Conservation (phyloP, 495 filamentous ascomycete species). For the Cercophora newfieldiana region DNA sequence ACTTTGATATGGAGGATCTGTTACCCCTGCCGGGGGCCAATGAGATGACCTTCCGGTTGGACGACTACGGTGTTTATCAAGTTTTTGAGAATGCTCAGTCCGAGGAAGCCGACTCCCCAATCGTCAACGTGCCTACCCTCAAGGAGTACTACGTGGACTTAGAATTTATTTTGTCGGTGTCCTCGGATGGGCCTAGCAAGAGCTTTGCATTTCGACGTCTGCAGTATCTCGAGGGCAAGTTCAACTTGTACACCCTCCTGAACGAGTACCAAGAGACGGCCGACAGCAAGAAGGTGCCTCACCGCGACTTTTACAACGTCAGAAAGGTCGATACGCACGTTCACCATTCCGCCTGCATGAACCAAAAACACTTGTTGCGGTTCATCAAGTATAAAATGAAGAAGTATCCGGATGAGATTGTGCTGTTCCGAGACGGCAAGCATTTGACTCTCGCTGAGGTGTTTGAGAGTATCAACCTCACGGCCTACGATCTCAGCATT, state of each 20-base stretch:
- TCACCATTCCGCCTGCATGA: constrained; percentile 99
- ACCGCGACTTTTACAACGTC: constrained; percentile 98
- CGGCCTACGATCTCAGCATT: constrained; percentile 96
- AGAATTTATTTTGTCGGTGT: constrained; percentile 79
- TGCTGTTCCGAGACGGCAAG: constrained; percentile 90
- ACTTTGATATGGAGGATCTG: constrained; percentile 76
- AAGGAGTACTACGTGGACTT: constrained; percentile 94
- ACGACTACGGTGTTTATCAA: constrained; percentile 85
- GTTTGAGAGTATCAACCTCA: constrained; percentile 95
- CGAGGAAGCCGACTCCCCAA: constrained; percentile 61
- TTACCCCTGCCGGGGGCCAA: constrained; percentile 67
- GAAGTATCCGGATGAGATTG: constrained; percentile 90
- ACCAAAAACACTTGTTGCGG: constrained; percentile 94
- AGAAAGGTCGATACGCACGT: constrained; percentile 98
- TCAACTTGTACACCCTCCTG: constrained; percentile 85
- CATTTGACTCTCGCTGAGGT: constrained; percentile 88
- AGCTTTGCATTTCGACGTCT: constrained; percentile 93
- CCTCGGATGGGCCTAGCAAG: constrained; percentile 93
- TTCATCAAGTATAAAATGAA: constrained; percentile 99
- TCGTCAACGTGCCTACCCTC: constrained; percentile 80
- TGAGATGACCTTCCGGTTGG: constrained; percentile 72
- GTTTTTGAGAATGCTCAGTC: constrained; percentile 72
- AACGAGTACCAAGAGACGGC: constrained; percentile 98
- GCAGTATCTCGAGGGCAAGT: constrained; percentile 94
- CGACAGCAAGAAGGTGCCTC: constrained; percentile 94